phyloP scores from a whole-genome alignment of 768 basidiomycete genomes.

The Tulasnella sp. region DNA sequence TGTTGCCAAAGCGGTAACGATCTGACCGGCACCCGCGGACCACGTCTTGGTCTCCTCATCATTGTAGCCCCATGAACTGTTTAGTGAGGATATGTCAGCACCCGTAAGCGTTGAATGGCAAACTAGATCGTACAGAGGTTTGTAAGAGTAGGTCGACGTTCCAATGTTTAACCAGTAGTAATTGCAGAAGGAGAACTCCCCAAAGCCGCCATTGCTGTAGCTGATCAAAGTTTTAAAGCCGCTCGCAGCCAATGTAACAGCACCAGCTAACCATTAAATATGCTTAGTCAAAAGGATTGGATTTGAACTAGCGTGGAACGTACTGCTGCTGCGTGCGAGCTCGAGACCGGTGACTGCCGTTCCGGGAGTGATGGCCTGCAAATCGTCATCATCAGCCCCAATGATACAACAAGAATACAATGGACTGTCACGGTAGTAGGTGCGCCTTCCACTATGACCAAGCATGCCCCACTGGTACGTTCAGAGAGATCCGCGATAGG shows the following conservation, averaged over 20 bases:
- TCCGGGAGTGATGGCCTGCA: not conserved
- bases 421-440: not conserved
- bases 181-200: not conserved
- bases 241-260: not conserved
- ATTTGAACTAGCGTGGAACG: not conserved
- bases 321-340: not conserved
- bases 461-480: not conserved
- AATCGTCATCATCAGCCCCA: not conserved
- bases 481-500: not conserved
- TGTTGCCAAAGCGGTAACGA: not conserved
- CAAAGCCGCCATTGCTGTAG: not conserved
- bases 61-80: not conserved
- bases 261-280: not conserved
- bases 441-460: not conserved
- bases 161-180: constrained; percentile 1
- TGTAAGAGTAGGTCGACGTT: not conserved
- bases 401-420: not conserved
- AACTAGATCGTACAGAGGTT: not conserved
- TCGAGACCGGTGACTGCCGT: not conserved
- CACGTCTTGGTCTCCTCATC: not conserved
- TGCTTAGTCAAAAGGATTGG: not conserved
- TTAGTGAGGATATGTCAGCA: not conserved
- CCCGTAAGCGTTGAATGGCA: not conserved
- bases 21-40: not conserved
- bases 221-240: not conserved